Conservation (phyloP, 106 monocot species). For the Platanthera guangdongensis region DNA sequence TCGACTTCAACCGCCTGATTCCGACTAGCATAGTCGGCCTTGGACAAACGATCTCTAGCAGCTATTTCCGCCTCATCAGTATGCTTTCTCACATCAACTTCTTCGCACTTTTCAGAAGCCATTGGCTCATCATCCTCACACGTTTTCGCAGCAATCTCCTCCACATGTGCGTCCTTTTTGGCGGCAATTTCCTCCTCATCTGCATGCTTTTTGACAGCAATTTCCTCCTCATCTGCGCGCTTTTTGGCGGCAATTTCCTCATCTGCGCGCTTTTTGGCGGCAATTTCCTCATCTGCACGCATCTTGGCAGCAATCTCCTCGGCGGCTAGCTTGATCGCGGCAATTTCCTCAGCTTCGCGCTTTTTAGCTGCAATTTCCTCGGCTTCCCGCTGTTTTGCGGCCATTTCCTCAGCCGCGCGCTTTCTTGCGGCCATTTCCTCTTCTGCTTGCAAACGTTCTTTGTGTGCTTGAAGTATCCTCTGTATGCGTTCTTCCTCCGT, state of each 20-base stretch:
- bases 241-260: constrained; percentile 4
- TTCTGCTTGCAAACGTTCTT: constrained; percentile 29
- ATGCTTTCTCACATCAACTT: constrained; percentile 5
- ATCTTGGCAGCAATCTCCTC: constrained; percentile 25
- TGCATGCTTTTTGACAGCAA: not conserved
- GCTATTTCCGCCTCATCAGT: constrained; percentile 20
- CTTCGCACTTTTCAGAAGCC: constrained; percentile 6
- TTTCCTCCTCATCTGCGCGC: constrained; percentile 22
- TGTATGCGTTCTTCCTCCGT: constrained; percentile 43
- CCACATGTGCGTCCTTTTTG: too few species aligned
- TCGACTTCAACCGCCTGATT: not conserved
- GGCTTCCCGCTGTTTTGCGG: constrained; percentile 4
- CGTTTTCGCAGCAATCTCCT: too few species aligned
- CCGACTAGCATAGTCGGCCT: not conserved
- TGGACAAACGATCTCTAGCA: not conserved
- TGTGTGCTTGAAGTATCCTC: constrained; percentile 47
- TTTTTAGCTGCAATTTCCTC: constrained; percentile 27
- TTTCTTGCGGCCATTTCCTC: constrained; percentile 48
- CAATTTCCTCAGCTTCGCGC: constrained; percentile 24
- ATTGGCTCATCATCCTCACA: too few species aligned
- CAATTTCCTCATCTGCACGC: too few species aligned
- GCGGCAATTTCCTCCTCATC: not conserved
- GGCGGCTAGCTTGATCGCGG: constrained; percentile 5
- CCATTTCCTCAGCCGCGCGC: constrained; percentile 20
- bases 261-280: too few species aligned